A percentile compares a stretch with the other conserved stretches of the same genome.
Conservation (phyloP, 2,329 filamentous ascomycete genomes). For the Nemania serpens region DNA sequence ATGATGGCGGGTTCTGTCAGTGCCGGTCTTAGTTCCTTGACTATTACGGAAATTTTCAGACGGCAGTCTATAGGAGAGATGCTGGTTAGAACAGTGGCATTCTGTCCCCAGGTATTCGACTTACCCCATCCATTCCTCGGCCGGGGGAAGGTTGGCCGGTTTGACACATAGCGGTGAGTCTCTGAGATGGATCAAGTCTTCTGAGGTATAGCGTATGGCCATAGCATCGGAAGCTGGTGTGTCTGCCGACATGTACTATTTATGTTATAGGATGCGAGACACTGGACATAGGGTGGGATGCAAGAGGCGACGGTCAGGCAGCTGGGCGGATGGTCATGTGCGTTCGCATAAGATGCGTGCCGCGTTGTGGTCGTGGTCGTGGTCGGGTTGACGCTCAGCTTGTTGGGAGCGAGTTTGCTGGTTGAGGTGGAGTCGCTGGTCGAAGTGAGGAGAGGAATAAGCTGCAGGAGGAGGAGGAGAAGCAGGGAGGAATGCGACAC, state of each 20-base stretch:
- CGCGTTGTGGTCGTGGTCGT: too few relatives aligned
- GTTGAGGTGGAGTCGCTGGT: slow-evolving; percentile 12
- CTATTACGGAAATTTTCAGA: slow-evolving; percentile 53
- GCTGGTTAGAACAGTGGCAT: slow-evolving; percentile 16
- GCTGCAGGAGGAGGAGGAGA: background rate
- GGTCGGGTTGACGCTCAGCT: background rate
- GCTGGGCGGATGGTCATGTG: too few relatives aligned
- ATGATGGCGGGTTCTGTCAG: slow-evolving; percentile 51
- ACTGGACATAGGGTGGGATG: slow-evolving; percentile 6
- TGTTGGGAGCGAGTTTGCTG: slow-evolving; percentile 1
- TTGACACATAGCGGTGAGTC: slow-evolving; percentile 83
- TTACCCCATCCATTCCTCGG: slow-evolving; percentile 97
- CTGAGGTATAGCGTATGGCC: slow-evolving; percentile 72
- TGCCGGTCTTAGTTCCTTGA: slow-evolving; percentile 46
- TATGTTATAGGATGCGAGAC: slow-evolving; percentile 9
- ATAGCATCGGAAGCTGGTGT: slow-evolving; percentile 44
- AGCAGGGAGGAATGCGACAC: background rate
- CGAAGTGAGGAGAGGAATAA: slow-evolving; percentile 6
- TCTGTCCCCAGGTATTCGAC: slow-evolving; percentile 37
- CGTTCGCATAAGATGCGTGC: background rate
- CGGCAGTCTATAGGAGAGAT: slow-evolving; percentile 45
- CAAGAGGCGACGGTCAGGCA: too few relatives aligned
- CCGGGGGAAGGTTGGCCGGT: slow-evolving; percentile 77
- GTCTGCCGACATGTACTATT: slow-evolving; percentile 18
- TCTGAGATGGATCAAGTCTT: slow-evolving; percentile 75